A percentile compares a stretch with the other conserved stretches of the same genome.
Conservation (phyloP, 1,284 basidiomycete genomes). For the Rhodotorula glutinis region DNA sequence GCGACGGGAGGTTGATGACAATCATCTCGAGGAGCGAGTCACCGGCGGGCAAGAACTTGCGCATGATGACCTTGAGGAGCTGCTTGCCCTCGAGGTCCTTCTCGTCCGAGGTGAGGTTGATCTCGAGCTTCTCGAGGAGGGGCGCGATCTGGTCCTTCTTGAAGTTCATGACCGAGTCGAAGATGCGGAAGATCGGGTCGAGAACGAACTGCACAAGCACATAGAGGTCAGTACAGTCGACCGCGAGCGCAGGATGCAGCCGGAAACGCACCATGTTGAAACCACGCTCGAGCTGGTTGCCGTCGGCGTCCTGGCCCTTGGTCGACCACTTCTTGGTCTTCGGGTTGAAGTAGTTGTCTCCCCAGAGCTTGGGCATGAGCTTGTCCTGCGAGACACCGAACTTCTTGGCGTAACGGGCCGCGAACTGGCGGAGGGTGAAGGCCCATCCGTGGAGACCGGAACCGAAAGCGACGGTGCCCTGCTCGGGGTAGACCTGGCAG, state of each 20-base stretch:
- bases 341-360: slow-evolving; percentile 99
- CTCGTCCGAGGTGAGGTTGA: slow-evolving; percentile 87
- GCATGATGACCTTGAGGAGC: slow-evolving; percentile 97
- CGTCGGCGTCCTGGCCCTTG: slow-evolving; percentile 71
- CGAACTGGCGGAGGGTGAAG: slow-evolving; percentile 98
- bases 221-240: neutral
- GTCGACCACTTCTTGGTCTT: slow-evolving; percentile 96
- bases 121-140: slow-evolving; percentile 95
- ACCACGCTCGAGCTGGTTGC: slow-evolving; percentile 70
- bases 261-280: slow-evolving; percentile 49
- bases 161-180: slow-evolving; percentile 99
- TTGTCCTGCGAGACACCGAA: slow-evolving; percentile 89
- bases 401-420: slow-evolving; percentile 92
- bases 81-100: slow-evolving; percentile 93
- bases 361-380: slow-evolving; percentile 90
- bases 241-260: too few relatives aligned
- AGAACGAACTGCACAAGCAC: slow-evolving; percentile 92
- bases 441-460: slow-evolving; percentile 99
- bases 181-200: slow-evolving; percentile 98
- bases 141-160: slow-evolving; percentile 84
- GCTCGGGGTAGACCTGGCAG: slow-evolving; percentile 97
- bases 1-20: slow-evolving; percentile 96
- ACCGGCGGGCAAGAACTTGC: slow-evolving; percentile 99
- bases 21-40: slow-evolving; percentile 99
- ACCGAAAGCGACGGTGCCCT: slow-evolving; percentile 97